Evolutionary conservation across 805 yeast genomes (phyloP).

Genomic region (Wickerhamomyces canadensis): DNA sequence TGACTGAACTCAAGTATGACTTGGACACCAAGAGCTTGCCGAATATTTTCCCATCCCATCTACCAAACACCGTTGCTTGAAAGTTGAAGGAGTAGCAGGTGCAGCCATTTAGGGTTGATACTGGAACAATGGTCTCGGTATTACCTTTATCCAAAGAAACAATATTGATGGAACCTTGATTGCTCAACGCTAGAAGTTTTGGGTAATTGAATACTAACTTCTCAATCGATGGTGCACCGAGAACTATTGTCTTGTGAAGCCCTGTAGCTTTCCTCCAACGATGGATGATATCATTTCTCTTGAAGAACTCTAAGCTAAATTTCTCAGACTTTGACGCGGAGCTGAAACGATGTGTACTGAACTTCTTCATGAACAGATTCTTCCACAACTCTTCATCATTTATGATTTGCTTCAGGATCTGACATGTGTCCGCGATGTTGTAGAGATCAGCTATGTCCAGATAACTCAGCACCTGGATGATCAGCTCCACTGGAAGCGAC

Average conservation of each 20-base stretch:
- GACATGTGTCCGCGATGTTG: slow-evolving; percentile 27
- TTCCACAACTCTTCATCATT: slow-evolving; percentile 40
- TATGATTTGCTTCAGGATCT: slow-evolving; percentile 23
- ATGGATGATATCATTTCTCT: slow-evolving; percentile 21
- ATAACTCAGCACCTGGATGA: slow-evolving; percentile 30
- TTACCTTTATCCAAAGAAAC: slow-evolving; percentile 11
- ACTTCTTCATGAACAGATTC: slow-evolving; percentile 27
- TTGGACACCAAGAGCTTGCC: slow-evolving; percentile 12
- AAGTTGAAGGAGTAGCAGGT: slow-evolving; percentile 11
- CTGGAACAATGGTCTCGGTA: slow-evolving; percentile 14
- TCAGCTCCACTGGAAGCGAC: slow-evolving; percentile 31
- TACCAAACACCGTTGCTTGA: slow-evolving; percentile 15
- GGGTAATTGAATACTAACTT: slow-evolving; percentile 15
- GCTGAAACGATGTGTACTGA: slow-evolving; percentile 28
- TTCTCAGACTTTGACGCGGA: slow-evolving; percentile 29
- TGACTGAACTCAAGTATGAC: slow-evolving; percentile 10
- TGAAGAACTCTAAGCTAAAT: slow-evolving; percentile 30
- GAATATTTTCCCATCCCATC: slow-evolving; percentile 14
- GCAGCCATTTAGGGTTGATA: slow-evolving; percentile 15
- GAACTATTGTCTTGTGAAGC: slow-evolving; percentile 5
- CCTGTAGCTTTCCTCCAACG: slow-evolving; percentile 16
- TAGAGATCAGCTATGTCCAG: slow-evolving; percentile 31
- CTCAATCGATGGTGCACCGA: slow-evolving; percentile 6
- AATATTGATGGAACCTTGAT: slow-evolving; percentile 14
- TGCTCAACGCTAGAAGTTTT: slow-evolving; percentile 9